phyloP scores from a whole-genome alignment of 441 rosid genomes.

The Geranium incanum region DNA sequence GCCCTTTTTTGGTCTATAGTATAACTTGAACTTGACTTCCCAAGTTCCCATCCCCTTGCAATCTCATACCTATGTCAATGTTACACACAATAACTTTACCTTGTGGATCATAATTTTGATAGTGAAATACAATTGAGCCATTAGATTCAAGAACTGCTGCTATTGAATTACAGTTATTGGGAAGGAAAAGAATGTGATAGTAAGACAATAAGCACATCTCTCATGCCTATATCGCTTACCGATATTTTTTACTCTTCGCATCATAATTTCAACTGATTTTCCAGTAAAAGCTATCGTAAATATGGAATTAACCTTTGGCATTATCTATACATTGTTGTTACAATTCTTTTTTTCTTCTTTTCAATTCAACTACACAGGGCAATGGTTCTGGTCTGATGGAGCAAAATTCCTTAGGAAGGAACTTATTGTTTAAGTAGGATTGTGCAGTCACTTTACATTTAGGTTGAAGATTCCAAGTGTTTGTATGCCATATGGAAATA shows the following conservation, averaged over 20 bases:
- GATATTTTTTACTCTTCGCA: not conserved
- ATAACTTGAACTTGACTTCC: not conserved
- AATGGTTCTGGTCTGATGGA: constrained; percentile 12
- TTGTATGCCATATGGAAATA: constrained; percentile 7
- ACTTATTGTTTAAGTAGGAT: constrained; percentile 14
- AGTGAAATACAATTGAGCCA: constrained; percentile 7
- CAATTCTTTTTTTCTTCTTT: not conserved
- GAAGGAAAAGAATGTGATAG: not conserved
- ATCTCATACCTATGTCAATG: constrained; percentile 2
- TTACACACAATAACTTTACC: not conserved
- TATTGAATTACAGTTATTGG: not conserved
- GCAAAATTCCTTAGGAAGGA: constrained; percentile 6
- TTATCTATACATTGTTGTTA: constrained; percentile 7
- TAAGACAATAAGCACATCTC: not conserved
- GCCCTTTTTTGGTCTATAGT: not conserved
- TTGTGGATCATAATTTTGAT: not conserved
- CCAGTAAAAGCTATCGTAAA: not conserved
- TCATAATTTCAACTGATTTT: not conserved
- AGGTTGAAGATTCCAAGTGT: not conserved
- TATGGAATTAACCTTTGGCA: not conserved
- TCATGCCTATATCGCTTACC: not conserved
- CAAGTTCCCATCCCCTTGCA: not conserved
- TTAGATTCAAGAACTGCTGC: constrained; percentile 8
- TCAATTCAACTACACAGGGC: constrained; percentile 5
- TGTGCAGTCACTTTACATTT: constrained; percentile 9